Conservation (phyloP, 1,284 basidiomycete species). For the Rhodotorula sp. region DNA sequence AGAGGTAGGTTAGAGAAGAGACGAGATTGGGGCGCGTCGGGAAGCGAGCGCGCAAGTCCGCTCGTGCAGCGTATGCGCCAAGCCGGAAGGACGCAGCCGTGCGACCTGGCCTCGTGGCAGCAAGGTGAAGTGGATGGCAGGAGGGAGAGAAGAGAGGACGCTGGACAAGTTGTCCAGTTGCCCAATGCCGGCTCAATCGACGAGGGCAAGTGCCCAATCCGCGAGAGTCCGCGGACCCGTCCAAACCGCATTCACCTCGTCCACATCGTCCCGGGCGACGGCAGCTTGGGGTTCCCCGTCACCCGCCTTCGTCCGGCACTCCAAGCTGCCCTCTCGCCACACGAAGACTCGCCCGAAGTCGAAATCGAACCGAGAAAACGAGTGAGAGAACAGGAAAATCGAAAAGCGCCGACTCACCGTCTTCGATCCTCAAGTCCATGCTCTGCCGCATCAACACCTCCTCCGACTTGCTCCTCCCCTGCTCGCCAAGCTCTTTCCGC, state of each 20-base stretch:
- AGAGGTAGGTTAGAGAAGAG: background rate
- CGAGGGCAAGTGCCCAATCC: background rate
- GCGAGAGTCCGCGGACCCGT: no score
- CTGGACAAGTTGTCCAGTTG: background rate
- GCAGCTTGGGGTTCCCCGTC: no score
- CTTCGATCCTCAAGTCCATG: slow-evolving; percentile 24
- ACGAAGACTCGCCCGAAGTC: background rate
- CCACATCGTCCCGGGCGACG: no score
- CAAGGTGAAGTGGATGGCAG: no score
- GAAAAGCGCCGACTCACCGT: slow-evolving; percentile 13
- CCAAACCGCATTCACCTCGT: no score
- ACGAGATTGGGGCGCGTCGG: no score
- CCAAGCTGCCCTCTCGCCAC: no score
- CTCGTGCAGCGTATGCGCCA: background rate
- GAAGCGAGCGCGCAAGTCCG: no score
- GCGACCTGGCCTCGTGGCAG: no score
- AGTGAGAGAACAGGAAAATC: background rate
- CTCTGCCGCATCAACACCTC: slow-evolving; percentile 3
- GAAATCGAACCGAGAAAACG: background rate
- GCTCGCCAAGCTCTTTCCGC: no score
- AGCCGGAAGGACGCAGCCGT: no score
- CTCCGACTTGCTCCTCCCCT: background rate
- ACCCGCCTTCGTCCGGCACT: no score
- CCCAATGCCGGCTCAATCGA: background rate
- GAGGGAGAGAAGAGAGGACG: background rate